Evolutionary conservation across 2,329 filamentous ascomycete species (phyloP), one percentile per base, ranked within the genome.

Genomic region (Akanthomyces lecanii): DNA sequence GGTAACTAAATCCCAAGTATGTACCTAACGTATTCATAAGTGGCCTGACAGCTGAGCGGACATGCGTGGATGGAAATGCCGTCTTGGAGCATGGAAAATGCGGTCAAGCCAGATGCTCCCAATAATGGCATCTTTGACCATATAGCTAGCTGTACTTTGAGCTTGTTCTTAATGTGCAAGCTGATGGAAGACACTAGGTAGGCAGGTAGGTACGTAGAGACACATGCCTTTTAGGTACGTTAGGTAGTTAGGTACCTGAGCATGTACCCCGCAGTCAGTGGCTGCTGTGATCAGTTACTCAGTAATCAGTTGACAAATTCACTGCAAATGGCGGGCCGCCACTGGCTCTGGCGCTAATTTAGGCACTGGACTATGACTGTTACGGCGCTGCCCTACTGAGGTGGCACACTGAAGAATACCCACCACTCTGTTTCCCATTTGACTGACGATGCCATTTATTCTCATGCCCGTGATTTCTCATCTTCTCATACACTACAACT

Each of bases 281-380:
- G 14, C 36, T 28, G 36, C n/a, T 23, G 55, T 28, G 38, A 11
- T 21, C 21, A 21, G 21, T 21, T 21, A 21, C 36, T 48, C 45
- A 38, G 33, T 16, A 38, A 38, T 11, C 38, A 40, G 38, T 50
- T 50, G 56, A 59, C 45, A 59, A 50, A 59, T 59, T 30, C 33
- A 18, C 45, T 50, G 45, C n/a, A 23, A 59, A 48, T 36, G 16
- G 30, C 30, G 10, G 21, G n/a, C 55, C 45, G 25, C 21, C 33
- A 50, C 55, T 50, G 44, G 30, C 14, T n/a, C 23, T n/a, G 21
- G 28, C 28, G 42, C 42, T 28, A 28, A 59, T 40, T 18, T 40
- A n/a, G 30, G 30, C 45, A 48, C 8, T n/a, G 28, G n/a, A 53
- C 50, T 36, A 25, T 28, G 25, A 55, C 16, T 7, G 30, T 16